These are phyloP conservation scores for Cichorium intybus DNA, from an alignment of 140 eudicot species.

Conservation along the genomic window DNA sequence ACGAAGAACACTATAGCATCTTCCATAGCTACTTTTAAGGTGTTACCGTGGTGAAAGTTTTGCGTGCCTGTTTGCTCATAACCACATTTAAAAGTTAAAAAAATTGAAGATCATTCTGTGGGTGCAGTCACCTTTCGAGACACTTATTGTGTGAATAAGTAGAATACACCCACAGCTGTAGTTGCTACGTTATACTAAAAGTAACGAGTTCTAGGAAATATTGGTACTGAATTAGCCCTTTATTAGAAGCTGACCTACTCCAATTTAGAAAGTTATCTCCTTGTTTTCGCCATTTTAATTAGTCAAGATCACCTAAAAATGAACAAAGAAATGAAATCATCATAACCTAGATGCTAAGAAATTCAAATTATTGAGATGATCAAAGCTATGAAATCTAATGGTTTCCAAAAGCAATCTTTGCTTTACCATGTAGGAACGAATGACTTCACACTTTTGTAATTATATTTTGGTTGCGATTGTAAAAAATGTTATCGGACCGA, in stretches of 20 bases:
- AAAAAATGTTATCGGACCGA: too few relatives aligned
- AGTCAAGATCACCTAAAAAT: conserved; percentile 15
- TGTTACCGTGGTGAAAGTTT: conserved; percentile 64
- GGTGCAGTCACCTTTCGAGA: conserved; percentile 23
- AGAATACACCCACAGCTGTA: conserved; percentile 15
- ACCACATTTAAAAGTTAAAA: too few relatives aligned
- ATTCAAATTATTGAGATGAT: too few relatives aligned
- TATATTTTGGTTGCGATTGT: too few relatives aligned
- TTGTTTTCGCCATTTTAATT: conserved; percentile 18
- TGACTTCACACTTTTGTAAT: too few relatives aligned
- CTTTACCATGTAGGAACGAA: too few relatives aligned
- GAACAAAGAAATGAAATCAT: background rate
- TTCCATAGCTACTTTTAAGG: too few relatives aligned
- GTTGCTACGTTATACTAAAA: conserved; percentile 9
- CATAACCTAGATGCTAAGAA: conserved; percentile 16
- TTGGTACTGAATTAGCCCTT: conserved; percentile 28
- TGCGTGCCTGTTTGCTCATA: too few relatives aligned
- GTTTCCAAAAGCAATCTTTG: too few relatives aligned
- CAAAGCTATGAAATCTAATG: too few relatives aligned
- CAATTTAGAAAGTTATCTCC: conserved; percentile 27
- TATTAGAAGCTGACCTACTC: conserved; percentile 36
- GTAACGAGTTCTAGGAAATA: conserved; percentile 12
- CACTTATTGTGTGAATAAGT: conserved; percentile 24
- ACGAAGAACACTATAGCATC: too few relatives aligned
- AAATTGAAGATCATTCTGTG: too few relatives aligned